Evolutionary conservation across 768 basidiomycete species (phyloP), one percentile per base, ranked within the genome.

Genomic region (Mrakia hoshinonis): DNA sequence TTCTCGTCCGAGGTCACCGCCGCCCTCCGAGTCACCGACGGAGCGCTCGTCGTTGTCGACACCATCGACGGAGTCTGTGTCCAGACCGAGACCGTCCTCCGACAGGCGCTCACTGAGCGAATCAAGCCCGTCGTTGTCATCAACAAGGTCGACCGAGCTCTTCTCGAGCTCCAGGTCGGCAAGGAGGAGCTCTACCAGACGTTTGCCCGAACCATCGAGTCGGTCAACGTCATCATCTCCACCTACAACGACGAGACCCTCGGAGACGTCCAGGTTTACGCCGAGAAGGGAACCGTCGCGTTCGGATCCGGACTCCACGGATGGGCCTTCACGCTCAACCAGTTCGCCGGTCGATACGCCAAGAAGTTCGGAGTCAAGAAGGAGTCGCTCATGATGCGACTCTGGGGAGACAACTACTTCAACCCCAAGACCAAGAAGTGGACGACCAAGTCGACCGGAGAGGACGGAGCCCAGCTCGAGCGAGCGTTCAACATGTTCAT

Each of bases 1-100:
- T 99, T 99, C 85, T 99, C 96, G 43, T 98, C 96, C 66, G 96
- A 99, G 82, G 96, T 99, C 77, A 99, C 96, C 2, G 96, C 96
- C 74, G 96, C 96, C 75, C 92, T 99, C 79, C 96, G 96, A 83
- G 96, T 99, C 78, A 99, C 96, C 74, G 96, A 99, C 75, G 96
- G 95, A 84, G 96, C 96, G 73, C 89, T 99, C 76, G 96, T 99
- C 78, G 96, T 99, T 81, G 96, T 99, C 78, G 96, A 99, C 82
- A 96, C 93, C 82, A 88, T 99, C 77, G 96, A 99, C 80, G 96
- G 96, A 84, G 96, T 98, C 79, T 99, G 95, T 81, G 96, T 98
- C 51, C 96, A 99, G 83, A 99, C 96, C 79, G 96, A 98, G 84
- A 99, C 96, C 20, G 96, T 99, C 70, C 86, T 99, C 70, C 92